Evolutionary conservation across 768 basidiomycete species (phyloP), one percentile per base, ranked within the genome.

Genomic region (Amyloporia xantha): DNA sequence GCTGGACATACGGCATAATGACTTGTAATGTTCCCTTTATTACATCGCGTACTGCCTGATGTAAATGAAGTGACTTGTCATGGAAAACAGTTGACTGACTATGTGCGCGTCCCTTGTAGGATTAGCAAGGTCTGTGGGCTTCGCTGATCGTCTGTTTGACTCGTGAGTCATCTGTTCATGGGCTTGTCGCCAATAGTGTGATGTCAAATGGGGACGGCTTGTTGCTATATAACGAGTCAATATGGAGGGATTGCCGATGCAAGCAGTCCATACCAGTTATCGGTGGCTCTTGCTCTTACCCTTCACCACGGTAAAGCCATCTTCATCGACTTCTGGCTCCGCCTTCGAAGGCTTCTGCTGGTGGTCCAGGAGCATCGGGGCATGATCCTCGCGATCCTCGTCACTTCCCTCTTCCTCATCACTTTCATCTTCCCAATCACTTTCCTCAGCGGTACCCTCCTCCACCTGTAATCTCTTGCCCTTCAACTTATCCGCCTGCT

Each of bases 301-400:
- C 56, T 77, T 28, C 23, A 98, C 90, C 44, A 85, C 61, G 2
- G 86, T 91, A 62, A 98, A 98, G 1, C 94, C 94, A 51, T 98
- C 93, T 52, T 93, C 88, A 58, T 97, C 94, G 0, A 94, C 74
- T 44, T 89, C 77, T 0, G 86, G 84, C 58, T 86, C 83, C 10
- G 72, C 67, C 44, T 66, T 71, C n/a, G 57, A 67, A 50, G 63
- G 55, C 25, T 57, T 45, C 41, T 52, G 36, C 20, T 44, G 46
- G 7, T 55, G 66, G 48, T 77, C 71, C 17, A 86, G 55, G 20
- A 90, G 63, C 55, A 73, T 72, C 2, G 86, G 88, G 1, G 66
- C 75, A 13, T 59, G 59, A 2, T 58, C 64, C 30, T 56, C 60
- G 9, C 54, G 59, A 2, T 60, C 66, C 4, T 59, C 56, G 19